Percentiles rank a stretch among this genome's conserved stretches.
Conservation (phyloP, 345 rosid genomes). For the Camelina hispida region DNA sequence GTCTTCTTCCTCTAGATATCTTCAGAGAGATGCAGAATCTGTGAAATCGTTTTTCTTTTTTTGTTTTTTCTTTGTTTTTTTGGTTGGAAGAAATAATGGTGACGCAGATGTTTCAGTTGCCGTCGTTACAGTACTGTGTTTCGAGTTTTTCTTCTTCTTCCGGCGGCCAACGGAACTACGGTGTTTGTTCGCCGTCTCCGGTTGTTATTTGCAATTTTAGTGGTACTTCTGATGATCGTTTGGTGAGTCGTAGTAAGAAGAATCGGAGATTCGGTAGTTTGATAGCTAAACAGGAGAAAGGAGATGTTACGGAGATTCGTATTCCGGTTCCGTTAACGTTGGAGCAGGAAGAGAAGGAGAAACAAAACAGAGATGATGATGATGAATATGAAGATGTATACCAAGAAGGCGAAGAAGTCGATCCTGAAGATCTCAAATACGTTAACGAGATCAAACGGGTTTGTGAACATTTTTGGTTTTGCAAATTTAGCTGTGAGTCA, state of each 20-base stretch:
- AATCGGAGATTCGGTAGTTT: slow-evolving; percentile 34
- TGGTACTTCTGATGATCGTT: slow-evolving; percentile 3
- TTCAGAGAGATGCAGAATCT: slow-evolving; percentile 35
- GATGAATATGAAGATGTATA: slow-evolving; percentile 32
- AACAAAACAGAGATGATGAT: slow-evolving; percentile 13
- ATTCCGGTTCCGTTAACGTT: slow-evolving; percentile 45
- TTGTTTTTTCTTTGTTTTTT: too few species aligned
- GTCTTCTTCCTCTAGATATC: slow-evolving; percentile 23
- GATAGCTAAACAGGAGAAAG: slow-evolving; percentile 45
- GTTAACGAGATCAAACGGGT: slow-evolving; percentile 50
- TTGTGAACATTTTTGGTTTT: neutral
- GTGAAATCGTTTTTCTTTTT: neutral
- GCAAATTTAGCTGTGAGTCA: neutral
- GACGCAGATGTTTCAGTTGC: slow-evolving; percentile 40
- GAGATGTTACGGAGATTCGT: slow-evolving; percentile 48
- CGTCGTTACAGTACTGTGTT: slow-evolving; percentile 33
- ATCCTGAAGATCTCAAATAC: slow-evolving; percentile 48
- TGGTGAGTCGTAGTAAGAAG: slow-evolving; percentile 23
- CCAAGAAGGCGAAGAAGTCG: slow-evolving; percentile 35
- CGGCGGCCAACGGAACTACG: slow-evolving; percentile 26
- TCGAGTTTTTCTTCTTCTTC: slow-evolving; percentile 30
- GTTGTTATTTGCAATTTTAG: slow-evolving; percentile 9
- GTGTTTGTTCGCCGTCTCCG: slow-evolving; percentile 37
- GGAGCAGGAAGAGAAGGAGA: slow-evolving; percentile 47
- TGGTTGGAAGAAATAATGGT: slow-evolving; percentile 23